These are phyloP conservation scores for Zymoseptoria crescenta DNA, from an alignment of 2,329 filamentous ascomycete genomes.

Conservation along the genomic window DNA sequence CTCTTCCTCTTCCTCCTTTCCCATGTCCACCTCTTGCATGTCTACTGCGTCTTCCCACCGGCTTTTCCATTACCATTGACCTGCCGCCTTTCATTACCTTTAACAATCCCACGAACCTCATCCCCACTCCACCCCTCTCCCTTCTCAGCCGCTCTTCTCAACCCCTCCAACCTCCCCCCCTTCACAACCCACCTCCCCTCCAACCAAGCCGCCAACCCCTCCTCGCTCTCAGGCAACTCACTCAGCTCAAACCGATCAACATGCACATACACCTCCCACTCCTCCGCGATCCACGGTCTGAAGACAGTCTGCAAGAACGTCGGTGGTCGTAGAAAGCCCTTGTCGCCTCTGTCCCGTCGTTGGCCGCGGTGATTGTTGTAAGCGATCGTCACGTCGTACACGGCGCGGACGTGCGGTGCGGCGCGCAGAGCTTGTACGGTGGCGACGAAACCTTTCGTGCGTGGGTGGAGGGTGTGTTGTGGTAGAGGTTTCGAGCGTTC, in stretches of 20 bases:
- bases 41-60: not conserved
- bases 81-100: not conserved
- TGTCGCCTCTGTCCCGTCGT: slow-evolving; percentile 6
- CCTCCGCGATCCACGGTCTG: slow-evolving; percentile 16
- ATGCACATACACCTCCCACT: slow-evolving; percentile 29
- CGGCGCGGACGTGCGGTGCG: slow-evolving; percentile 28
- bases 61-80: too few species aligned
- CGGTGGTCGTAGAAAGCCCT: slow-evolving; percentile 26
- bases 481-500: slow-evolving; percentile 45
- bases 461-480: slow-evolving; percentile 52
- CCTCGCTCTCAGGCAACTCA: slow-evolving; percentile 24
- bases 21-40: not conserved
- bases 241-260: slow-evolving; percentile 26
- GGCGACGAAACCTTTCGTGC: slow-evolving; percentile 54
- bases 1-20: not conserved
- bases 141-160: slow-evolving; percentile 5
- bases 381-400: slow-evolving; percentile 35
- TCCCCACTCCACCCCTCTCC: not conserved
- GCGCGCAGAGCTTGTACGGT: slow-evolving; percentile 47
- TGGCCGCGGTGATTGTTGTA: slow-evolving; percentile 19
- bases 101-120: not conserved
- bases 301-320: slow-evolving; percentile 27
- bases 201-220: slow-evolving; percentile 29
- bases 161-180: slow-evolving; percentile 27
- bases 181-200: slow-evolving; percentile 32